These are phyloP conservation scores for Durio zibethinus DNA, from an alignment of 345 rosid species.

Conservation along the genomic window DNA sequence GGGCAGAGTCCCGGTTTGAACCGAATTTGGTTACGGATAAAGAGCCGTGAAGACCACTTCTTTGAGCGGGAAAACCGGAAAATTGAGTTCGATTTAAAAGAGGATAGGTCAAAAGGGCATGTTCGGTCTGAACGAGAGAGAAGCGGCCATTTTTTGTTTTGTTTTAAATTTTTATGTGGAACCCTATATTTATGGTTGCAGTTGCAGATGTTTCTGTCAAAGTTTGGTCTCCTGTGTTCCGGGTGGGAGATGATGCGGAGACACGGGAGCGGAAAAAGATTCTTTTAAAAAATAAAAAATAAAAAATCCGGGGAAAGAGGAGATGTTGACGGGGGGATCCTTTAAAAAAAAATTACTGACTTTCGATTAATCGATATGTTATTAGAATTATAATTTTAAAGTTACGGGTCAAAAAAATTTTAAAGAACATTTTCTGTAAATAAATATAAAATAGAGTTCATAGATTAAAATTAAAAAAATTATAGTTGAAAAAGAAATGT, in stretches of 20 bases:
- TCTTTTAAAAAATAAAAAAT: no score
- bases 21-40: slow-evolving; percentile 3
- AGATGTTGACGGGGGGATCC: no score
- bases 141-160: background rate
- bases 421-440: no score
- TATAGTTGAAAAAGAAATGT: no score
- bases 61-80: background rate
- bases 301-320: no score
- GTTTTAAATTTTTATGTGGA: background rate
- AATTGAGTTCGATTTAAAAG: slow-evolving; percentile 5
- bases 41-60: slow-evolving; percentile 9
- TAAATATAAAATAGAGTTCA: no score
- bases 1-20: slow-evolving; percentile 4
- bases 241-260: background rate
- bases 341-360: no score
- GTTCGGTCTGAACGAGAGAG: background rate
- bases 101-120: background rate
- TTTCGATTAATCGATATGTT: no score
- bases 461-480: no score
- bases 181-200: background rate
- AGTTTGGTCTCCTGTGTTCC: background rate
- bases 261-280: background rate
- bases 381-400: no score
- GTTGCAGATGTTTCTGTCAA: background rate
- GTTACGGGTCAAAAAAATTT: no score